Evolutionary conservation across 2,329 filamentous ascomycete species (phyloP).

Genomic region (Diaporthe velutina): DNA sequence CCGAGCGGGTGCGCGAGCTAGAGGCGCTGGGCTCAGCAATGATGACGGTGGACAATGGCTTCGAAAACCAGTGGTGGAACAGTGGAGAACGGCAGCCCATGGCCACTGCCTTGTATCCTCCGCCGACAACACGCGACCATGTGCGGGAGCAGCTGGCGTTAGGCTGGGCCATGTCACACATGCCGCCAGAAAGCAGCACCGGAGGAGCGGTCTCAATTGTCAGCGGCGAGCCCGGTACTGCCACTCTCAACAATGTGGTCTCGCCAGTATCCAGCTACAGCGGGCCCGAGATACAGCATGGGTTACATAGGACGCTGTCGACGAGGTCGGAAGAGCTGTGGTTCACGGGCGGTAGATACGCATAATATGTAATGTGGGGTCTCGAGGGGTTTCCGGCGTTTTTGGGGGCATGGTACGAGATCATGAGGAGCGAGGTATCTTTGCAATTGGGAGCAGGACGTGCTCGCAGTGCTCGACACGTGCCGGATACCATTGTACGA

Average conservation of each 20-base stretch:
- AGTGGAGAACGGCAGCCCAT: constrained; percentile 55
- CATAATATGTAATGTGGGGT: constrained; percentile 22
- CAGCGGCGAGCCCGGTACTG: constrained; percentile 39
- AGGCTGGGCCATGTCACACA: constrained; percentile 46
- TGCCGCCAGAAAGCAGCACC: constrained; percentile 34
- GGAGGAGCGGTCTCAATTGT: constrained; percentile 47
- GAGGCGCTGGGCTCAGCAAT: constrained; percentile 65
- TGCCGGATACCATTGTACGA: background rate
- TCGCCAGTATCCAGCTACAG: constrained; percentile 54
- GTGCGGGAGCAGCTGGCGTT: constrained; percentile 42
- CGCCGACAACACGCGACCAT: constrained; percentile 44
- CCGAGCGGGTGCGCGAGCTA: constrained; percentile 55
- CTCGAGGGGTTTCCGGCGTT: background rate
- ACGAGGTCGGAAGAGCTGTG: constrained; percentile 59
- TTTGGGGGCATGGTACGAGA: background rate
- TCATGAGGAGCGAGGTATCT: background rate
- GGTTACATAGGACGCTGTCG: constrained; percentile 52
- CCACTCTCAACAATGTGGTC: constrained; percentile 45
- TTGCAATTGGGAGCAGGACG: background rate
- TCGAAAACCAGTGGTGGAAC: constrained; percentile 71
- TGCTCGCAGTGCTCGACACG: constrained; percentile 18
- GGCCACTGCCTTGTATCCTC: constrained; percentile 41
- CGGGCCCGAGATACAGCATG: constrained; percentile 43
- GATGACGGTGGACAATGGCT: constrained; percentile 70
- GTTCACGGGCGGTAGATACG: constrained; percentile 43